Conservation (phyloP, 768 basidiomycete genomes). For the Candolleomyces aberdarensis region DNA sequence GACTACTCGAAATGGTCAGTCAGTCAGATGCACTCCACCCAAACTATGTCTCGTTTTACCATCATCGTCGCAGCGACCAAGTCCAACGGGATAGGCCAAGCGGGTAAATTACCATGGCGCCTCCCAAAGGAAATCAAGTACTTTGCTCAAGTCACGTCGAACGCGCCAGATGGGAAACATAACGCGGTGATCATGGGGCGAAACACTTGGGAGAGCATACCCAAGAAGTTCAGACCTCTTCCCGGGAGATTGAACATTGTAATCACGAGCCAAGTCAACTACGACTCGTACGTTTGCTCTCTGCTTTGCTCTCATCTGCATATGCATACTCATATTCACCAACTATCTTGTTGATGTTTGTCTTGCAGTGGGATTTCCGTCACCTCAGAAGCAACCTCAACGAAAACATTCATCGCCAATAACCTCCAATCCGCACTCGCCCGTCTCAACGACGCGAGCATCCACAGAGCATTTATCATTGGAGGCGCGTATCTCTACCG, state of each 20-base stretch:
- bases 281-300: conserved; percentile 52
- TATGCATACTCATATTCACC: neutral
- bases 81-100: conserved; percentile 82
- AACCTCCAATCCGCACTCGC: conserved; percentile 42
- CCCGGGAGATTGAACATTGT: conserved; percentile 75
- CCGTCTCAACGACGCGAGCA: conserved; percentile 22
- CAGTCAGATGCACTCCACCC: neutral
- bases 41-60: conserved; percentile 65
- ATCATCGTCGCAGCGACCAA: conserved; percentile 92
- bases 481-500: conserved; percentile 89
- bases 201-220: conserved; percentile 98
- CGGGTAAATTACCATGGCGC: conserved; percentile 81
- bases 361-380: too few species aligned
- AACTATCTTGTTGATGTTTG: conserved; percentile 11
- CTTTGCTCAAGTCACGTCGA: conserved; percentile 78
- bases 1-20: neutral
- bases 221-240: conserved; percentile 78
- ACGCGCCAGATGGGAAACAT: conserved; percentile 45
- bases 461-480: conserved; percentile 77
- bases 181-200: conserved; percentile 95
- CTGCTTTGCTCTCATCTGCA: neutral
- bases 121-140: conserved; percentile 88
- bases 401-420: conserved; percentile 32
- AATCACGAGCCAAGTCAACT: conserved; percentile 57
- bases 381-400: too few species aligned